Evolutionary conservation across 1,284 basidiomycete genomes (phyloP).

Genomic region (Farysia itapuensis): DNA sequence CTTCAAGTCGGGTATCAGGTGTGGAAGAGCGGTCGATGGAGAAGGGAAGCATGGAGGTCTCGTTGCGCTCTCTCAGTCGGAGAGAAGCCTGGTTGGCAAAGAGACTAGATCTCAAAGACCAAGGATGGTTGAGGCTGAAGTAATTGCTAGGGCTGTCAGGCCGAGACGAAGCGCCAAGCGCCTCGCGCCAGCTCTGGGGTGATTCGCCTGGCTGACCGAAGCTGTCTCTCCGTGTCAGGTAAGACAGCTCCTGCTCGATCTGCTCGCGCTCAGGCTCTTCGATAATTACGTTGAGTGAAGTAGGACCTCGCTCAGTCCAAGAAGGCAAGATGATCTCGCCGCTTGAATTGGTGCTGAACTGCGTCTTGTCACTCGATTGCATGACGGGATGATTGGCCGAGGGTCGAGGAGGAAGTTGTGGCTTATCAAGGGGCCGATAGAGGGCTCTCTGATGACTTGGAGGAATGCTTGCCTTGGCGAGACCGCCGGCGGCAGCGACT

Average conservation of each 20-base stretch:
- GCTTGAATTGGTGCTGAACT: constrained; percentile 14
- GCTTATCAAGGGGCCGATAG: constrained; percentile 22
- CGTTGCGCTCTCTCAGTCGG: constrained; percentile 22
- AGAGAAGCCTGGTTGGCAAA: constrained; percentile 19
- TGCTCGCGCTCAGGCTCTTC: constrained; percentile 27
- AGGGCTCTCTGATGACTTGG: constrained; percentile 33
- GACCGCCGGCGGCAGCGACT: constrained; percentile 26
- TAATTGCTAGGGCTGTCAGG: neutral
- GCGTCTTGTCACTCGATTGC: neutral
- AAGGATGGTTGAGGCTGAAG: constrained; percentile 1
- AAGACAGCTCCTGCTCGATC: neutral
- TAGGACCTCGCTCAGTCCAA: constrained; percentile 30
- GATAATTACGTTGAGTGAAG: constrained; percentile 34
- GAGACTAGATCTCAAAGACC: constrained; percentile 10
- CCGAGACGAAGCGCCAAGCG: neutral
- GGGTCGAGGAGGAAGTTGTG: constrained; percentile 26
- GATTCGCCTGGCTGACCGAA: too few species aligned
- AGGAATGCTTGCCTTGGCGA: constrained; percentile 18
- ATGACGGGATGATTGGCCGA: constrained; percentile 14
- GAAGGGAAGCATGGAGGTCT: constrained; percentile 17
- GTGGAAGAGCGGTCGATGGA: constrained; percentile 31
- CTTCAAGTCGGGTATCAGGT: constrained; percentile 35
- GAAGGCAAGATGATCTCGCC: constrained; percentile 36
- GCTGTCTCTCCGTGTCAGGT: neutral
- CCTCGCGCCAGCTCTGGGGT: too few species aligned